phyloP scores from a whole-genome alignment of 495 filamentous ascomycete genomes.

The Rhypophila decipiens region DNA sequence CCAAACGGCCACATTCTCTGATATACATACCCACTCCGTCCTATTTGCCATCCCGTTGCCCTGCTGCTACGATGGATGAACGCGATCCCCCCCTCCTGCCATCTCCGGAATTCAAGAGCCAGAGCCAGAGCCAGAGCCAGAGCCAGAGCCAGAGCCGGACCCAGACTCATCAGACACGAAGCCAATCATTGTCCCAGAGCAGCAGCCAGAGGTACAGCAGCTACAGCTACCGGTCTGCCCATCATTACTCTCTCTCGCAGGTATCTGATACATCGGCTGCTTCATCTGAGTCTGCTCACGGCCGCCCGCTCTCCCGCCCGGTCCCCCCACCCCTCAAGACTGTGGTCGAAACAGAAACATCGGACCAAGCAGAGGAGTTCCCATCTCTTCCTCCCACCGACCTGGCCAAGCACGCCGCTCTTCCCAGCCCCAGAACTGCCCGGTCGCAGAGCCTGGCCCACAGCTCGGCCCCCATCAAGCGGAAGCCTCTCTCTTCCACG shows the following conservation, averaged over 20 bases:
- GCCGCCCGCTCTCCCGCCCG: constrained; percentile 12
- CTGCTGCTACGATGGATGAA: constrained; percentile 20
- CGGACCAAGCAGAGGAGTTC: constrained; percentile 16
- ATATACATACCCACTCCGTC: constrained; percentile 1
- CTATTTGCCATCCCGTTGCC: not conserved
- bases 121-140: not conserved
- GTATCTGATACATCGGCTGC: constrained; percentile 23
- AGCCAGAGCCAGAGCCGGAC: too few relatives aligned
- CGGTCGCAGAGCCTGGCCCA: constrained; percentile 27
- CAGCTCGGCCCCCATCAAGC: constrained; percentile 34
- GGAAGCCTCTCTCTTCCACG: constrained; percentile 49
- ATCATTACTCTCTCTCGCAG: constrained; percentile 1
- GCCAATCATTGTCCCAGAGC: too few relatives aligned
- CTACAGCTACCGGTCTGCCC: too few relatives aligned
- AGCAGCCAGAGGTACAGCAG: too few relatives aligned
- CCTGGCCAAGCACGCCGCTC: constrained; percentile 13
- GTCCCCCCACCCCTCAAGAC: constrained; percentile 10
- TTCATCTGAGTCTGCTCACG: constrained; percentile 20
- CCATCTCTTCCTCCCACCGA: constrained; percentile 17
- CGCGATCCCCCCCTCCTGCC: constrained; percentile 4
- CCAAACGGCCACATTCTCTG: too few relatives aligned
- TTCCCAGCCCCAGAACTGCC: constrained; percentile 21
- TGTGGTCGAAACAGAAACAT: constrained; percentile 24
- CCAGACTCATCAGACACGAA: too few relatives aligned
- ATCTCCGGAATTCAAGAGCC: constrained; percentile 1